Evolutionary conservation across 2,329 filamentous ascomycete species (phyloP).

Genomic region (Claviceps spartinae): DNA sequence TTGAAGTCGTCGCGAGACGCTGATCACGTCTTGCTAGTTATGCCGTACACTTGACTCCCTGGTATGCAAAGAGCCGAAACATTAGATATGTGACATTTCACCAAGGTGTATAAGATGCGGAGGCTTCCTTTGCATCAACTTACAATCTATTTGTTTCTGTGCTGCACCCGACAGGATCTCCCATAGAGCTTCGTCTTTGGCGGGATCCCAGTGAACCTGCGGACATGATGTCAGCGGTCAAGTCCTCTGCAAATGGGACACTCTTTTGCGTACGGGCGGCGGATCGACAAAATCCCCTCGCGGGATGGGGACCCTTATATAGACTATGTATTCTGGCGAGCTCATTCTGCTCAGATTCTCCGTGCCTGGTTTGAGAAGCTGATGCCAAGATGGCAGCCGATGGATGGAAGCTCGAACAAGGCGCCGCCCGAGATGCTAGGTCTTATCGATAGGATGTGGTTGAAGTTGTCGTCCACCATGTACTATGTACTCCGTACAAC

Average conservation of each 20-base stretch:
- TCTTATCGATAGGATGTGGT: background rate
- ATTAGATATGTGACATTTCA: background rate
- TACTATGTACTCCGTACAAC: no score
- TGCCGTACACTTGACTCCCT: slow-evolving; percentile 62
- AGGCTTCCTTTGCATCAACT: slow-evolving; percentile 11
- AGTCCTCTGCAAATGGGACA: background rate
- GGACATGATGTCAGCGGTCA: slow-evolving; percentile 3
- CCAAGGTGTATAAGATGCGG: background rate
- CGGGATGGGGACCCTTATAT: slow-evolving; percentile 79
- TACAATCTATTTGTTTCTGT: slow-evolving; percentile 81
- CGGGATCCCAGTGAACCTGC: slow-evolving; percentile 75
- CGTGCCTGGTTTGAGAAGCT: background rate
- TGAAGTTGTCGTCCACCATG: background rate
- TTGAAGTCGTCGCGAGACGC: slow-evolving; percentile 5
- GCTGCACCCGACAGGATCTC: slow-evolving; percentile 72
- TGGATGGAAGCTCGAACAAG: background rate
- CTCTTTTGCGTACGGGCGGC: slow-evolving; percentile 50
- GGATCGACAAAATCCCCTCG: slow-evolving; percentile 84
- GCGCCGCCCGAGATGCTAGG: background rate
- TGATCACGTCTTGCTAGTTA: background rate
- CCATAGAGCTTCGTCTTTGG: slow-evolving; percentile 83
- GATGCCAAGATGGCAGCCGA: background rate
- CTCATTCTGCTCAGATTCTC: slow-evolving; percentile 19
- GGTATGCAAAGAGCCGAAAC: slow-evolving; percentile 8
- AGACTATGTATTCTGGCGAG: slow-evolving; percentile 56